Percentiles rank a stretch among this genome's conserved stretches.
These are phyloP conservation scores for Saccharomycopsis babjevae DNA, from an alignment of 805 yeast species.

Conservation along the genomic window DNA sequence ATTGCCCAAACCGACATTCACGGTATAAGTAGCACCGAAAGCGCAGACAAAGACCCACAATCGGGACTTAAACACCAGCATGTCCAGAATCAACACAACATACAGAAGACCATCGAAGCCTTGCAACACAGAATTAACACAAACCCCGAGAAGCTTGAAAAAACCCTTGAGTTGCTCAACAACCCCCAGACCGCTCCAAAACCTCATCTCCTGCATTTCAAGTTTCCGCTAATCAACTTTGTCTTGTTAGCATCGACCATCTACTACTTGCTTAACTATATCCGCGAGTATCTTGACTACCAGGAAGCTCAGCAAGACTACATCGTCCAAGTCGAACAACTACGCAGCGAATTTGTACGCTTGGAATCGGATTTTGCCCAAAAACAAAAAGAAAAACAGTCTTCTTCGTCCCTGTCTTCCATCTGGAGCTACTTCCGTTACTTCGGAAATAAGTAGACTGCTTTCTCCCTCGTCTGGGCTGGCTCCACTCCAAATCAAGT, in stretches of 20 bases:
- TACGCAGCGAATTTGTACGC: neutral
- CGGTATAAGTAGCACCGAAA: too few species aligned
- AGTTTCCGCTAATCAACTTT: slow-evolving; percentile 25
- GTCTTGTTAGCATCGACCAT: slow-evolving; percentile 26
- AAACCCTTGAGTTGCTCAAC: slow-evolving; percentile 1
- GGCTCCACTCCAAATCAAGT: neutral
- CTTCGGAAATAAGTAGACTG: neutral
- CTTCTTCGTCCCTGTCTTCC: neutral
- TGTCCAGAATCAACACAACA: neutral
- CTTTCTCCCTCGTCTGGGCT: neutral
- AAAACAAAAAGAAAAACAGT: neutral
- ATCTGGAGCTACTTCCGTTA: neutral
- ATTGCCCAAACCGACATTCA: too few species aligned
- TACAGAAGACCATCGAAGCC: neutral
- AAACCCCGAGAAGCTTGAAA: slow-evolving; percentile 1
- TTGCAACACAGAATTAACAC: slow-evolving; percentile 5
- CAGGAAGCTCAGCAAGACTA: slow-evolving; percentile 23
- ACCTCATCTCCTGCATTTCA: slow-evolving; percentile 26
- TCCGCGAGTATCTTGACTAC: slow-evolving; percentile 26
- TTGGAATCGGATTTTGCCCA: neutral
- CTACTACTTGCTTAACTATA: slow-evolving; percentile 26
- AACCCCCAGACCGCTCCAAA: slow-evolving; percentile 5
- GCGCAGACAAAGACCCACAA: neutral
- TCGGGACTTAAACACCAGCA: neutral
- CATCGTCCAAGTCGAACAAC: slow-evolving; percentile 19